Conservation (phyloP, 768 basidiomycete genomes). For the Kwoniella dejecticola region DNA sequence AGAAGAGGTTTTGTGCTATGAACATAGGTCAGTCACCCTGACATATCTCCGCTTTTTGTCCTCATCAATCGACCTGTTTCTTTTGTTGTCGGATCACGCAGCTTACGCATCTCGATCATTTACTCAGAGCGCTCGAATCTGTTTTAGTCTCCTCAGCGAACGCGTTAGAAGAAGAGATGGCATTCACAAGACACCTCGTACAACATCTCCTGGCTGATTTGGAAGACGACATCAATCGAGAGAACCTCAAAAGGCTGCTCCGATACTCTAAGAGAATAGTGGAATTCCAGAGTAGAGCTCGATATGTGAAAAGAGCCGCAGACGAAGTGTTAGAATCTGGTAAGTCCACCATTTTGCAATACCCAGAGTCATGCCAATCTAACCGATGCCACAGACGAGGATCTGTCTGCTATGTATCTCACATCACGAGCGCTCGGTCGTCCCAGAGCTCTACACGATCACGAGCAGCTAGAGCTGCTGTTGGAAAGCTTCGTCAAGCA, state of each 20-base stretch:
- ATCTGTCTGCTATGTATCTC: slow-evolving; percentile 92
- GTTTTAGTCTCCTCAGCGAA: slow-evolving; percentile 86
- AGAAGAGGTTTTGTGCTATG: slow-evolving; percentile 44
- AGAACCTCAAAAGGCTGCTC: slow-evolving; percentile 85
- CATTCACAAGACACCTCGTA: slow-evolving; percentile 83
- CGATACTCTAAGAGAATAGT: slow-evolving; percentile 87
- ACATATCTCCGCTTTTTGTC: neutral
- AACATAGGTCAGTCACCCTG: slow-evolving; percentile 50
- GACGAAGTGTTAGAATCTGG: slow-evolving; percentile 92
- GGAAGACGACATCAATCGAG: slow-evolving; percentile 92
- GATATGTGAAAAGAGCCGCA: slow-evolving; percentile 83
- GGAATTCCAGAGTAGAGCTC: slow-evolving; percentile 87
- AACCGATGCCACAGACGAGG: slow-evolving; percentile 72
- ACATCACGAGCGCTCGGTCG: slow-evolving; percentile 73
- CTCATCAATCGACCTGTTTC: neutral
- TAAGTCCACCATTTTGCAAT: too few relatives aligned
- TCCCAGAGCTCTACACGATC: slow-evolving; percentile 70
- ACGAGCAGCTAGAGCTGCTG: slow-evolving; percentile 88
- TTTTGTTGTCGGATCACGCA: too few relatives aligned
- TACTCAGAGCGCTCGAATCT: slow-evolving; percentile 80
- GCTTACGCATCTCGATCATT: too few relatives aligned
- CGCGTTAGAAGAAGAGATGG: slow-evolving; percentile 94
- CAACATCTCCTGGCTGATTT: slow-evolving; percentile 87
- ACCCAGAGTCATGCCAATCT: too few relatives aligned
- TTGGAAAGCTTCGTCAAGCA: slow-evolving; percentile 96